phyloP scores from a whole-genome alignment of 2,329 filamentous ascomycete species.

The Purpureocillium takamizusanense region DNA sequence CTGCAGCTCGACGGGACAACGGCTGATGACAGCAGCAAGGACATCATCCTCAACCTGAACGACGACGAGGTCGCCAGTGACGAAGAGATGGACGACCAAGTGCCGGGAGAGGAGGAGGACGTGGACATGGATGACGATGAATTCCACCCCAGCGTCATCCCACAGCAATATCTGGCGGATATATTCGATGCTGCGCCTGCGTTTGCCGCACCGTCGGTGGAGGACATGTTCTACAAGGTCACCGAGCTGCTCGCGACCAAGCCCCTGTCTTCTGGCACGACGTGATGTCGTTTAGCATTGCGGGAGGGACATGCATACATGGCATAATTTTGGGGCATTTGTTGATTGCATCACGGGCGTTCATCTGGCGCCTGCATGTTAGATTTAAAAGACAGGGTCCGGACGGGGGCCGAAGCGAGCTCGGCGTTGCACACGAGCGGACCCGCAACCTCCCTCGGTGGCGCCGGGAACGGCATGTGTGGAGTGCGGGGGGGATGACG shows the following conservation, averaged over 20 bases:
- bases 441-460: not conserved
- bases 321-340: too few relatives aligned
- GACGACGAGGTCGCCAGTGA: constrained; percentile 34
- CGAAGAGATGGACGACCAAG: constrained; percentile 26
- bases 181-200: constrained; percentile 63
- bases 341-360: too few relatives aligned
- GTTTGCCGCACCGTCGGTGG: constrained; percentile 61
- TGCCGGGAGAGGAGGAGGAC: constrained; percentile 30
- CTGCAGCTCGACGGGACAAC: constrained; percentile 35
- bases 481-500: not conserved
- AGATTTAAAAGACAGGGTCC: not conserved
- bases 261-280: constrained; percentile 24
- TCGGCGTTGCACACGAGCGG: not conserved
- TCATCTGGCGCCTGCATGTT: too few relatives aligned
- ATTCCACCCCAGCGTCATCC: constrained; percentile 50
- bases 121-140: constrained; percentile 34
- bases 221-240: constrained; percentile 69
- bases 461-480: not conserved
- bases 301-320: too few relatives aligned
- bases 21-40: constrained; percentile 14
- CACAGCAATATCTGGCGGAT: constrained; percentile 57
- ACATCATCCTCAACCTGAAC: constrained; percentile 25
- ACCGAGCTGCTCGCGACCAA: constrained; percentile 50
- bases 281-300: constrained; percentile 1
- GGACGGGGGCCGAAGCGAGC: not conserved